Base-by-base conservation (phyloP, 2,329 filamentous ascomycete genomes). In the Aquanectria penicillioides region DNA sequence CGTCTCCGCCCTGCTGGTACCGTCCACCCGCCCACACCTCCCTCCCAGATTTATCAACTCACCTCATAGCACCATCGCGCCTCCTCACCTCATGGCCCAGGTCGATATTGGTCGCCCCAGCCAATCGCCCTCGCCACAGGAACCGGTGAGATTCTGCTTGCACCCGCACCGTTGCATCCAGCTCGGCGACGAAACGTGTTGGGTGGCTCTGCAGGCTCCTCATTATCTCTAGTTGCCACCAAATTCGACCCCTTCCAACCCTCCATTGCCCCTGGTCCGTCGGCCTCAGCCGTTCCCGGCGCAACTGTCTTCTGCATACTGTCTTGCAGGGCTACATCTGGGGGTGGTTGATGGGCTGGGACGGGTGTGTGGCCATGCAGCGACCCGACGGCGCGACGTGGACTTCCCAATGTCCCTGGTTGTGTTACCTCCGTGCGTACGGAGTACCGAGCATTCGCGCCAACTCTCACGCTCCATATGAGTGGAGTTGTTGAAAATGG, bases 281-380 rank as follows among this genome's bases (percentile, higher is more conserved):
- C 47, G 34, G 47, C 54, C 46, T 57, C 53, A 57, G 53, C 53
- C 46, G 46, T 44, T 43, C 53, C 37, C 37, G 31, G 44, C 23
- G 34, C 31, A n/a, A 26, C 29, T 36, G 20, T n/a, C 33, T 17
- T 25, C 43, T 48, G 36, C 52, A 46, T 33, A 20, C 25, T 18
- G 29, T 47, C 34, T 55, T 50, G 37, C 46, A 50, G 40, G 29
- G 23, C 26, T 37, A 23, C 29, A 43, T 57, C 46, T 33, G 18
- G 37, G 38, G 29, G 18, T 17, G 15, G 29, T 37, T 33, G 23
- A 49, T 28, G 43, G 52, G 33, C 34, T 20, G 43, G 26, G 31
- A 26, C 34, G 47, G 10, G 40, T 40, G 40, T 37, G 40, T 47
- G 38, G 36, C 29, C 29, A 57, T 47, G 47, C 40, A 28, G 40